A percentile compares a stretch with the other conserved stretches of the same genome.
These are phyloP conservation scores for Clavispora fructus DNA, from an alignment of 805 yeast species.

Conservation along the genomic window DNA sequence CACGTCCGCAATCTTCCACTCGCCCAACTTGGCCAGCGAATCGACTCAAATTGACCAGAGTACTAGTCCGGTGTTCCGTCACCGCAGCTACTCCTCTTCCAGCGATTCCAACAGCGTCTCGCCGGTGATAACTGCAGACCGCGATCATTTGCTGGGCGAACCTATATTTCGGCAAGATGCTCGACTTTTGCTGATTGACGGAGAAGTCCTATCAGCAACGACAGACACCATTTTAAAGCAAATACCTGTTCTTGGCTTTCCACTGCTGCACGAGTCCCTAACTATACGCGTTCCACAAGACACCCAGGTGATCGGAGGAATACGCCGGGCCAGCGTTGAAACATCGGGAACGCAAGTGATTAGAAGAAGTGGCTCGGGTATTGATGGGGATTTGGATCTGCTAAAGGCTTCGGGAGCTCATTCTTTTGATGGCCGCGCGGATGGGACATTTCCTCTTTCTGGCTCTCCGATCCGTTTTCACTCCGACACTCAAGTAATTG, in stretches of 20 bases:
- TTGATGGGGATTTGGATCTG: neutral
- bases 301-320: neutral
- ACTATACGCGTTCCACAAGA: neutral
- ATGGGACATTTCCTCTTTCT: neutral
- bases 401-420: neutral
- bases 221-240: neutral
- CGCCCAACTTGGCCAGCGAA: neutral
- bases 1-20: neutral
- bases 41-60: conserved; percentile 7
- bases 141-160: neutral
- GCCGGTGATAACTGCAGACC: neutral
- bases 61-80: conserved; percentile 2
- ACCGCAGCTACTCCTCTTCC: conserved; percentile 1
- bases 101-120: neutral
- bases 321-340: neutral
- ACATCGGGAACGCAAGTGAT: neutral
- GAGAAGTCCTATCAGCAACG: neutral
- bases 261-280: neutral
- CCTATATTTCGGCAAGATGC: neutral
- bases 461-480: neutral
- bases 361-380: neutral
- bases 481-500: conserved; percentile 3
- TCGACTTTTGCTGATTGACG: neutral
- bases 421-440: neutral
- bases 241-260: neutral